A percentile compares a stretch with the other conserved stretches of the same genome.
Conservation (phyloP, 768 basidiomycete genomes). For the Rhodotorula sphaerocarpa region DNA sequence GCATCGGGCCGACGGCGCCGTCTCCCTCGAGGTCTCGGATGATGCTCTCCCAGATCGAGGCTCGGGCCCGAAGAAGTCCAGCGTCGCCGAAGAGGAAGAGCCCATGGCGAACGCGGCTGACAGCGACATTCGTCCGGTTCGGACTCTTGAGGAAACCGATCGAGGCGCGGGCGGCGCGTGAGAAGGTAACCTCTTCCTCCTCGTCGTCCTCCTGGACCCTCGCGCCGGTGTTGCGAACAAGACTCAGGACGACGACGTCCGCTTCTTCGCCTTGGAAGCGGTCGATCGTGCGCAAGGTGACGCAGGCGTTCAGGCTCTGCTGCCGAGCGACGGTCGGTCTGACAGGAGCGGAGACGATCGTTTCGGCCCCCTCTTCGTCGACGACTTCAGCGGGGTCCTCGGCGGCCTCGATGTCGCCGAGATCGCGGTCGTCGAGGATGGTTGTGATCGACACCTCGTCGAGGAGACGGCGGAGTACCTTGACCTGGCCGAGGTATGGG, state of each 20-base stretch:
- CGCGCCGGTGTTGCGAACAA: constrained; percentile 58
- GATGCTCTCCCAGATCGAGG: constrained; percentile 55
- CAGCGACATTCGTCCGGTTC: constrained; percentile 50
- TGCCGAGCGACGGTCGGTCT: too few relatives aligned
- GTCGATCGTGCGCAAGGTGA: constrained; percentile 64
- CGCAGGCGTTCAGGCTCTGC: constrained; percentile 43
- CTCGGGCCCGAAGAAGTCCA: constrained; percentile 50
- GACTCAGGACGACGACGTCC: constrained; percentile 62
- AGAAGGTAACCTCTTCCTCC: constrained; percentile 38
- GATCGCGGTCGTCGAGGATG: constrained; percentile 58
- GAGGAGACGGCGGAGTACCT: too few relatives aligned
- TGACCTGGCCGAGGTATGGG: constrained; percentile 44
- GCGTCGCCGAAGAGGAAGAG: constrained; percentile 67
- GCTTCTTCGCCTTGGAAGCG: constrained; percentile 60
- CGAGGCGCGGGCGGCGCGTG: constrained; percentile 29
- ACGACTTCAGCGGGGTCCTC: constrained; percentile 31
- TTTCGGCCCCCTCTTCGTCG: too few relatives aligned
- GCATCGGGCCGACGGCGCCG: constrained; percentile 47
- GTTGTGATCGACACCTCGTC: constrained; percentile 51
- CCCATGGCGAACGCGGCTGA: constrained; percentile 61
- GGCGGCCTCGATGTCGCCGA: constrained; percentile 42
- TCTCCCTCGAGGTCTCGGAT: constrained; percentile 53
- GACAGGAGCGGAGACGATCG: too few relatives aligned
- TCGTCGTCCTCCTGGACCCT: constrained; percentile 43
- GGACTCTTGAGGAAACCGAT: constrained; percentile 60